Evolutionary conservation across 805 yeast species (phyloP).

Genomic region (Candida tallmaniae): DNA sequence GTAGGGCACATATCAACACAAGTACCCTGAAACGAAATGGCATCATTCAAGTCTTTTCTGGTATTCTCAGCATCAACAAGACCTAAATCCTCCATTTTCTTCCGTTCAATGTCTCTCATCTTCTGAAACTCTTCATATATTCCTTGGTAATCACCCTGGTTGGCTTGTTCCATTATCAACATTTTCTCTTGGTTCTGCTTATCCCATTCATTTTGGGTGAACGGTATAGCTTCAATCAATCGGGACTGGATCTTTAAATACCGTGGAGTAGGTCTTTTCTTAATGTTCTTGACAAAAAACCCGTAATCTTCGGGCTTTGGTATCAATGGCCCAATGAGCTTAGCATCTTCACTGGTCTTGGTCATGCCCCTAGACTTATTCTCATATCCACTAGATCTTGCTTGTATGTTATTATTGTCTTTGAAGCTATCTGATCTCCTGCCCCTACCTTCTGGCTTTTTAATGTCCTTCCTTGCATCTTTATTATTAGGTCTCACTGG

Average conservation of each 20-base stretch:
- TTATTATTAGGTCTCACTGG: too few relatives aligned
- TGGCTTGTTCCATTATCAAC: conserved; percentile 44
- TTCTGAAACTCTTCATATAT: conserved; percentile 71
- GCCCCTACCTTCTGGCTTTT: too few relatives aligned
- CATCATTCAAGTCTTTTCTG: conserved; percentile 80
- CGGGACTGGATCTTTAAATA: conserved; percentile 34
- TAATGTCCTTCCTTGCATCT: too few relatives aligned
- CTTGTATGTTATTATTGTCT: too few relatives aligned
- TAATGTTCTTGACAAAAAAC: conserved; percentile 14
- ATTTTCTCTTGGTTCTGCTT: conserved; percentile 61
- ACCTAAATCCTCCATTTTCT: conserved; percentile 72
- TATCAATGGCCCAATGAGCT: conserved; percentile 29
- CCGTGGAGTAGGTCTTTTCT: conserved; percentile 30
- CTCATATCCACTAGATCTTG: too few relatives aligned
- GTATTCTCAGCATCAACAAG: conserved; percentile 84
- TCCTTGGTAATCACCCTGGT: conserved; percentile 57
- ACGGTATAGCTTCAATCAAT: conserved; percentile 27
- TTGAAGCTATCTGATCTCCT: too few relatives aligned
- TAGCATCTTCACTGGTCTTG: too few relatives aligned
- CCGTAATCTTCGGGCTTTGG: conserved; percentile 28
- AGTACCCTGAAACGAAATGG: conserved; percentile 81
- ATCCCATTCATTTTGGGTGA: conserved; percentile 61
- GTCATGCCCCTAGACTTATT: too few relatives aligned
- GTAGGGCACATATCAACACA: conserved; percentile 94
- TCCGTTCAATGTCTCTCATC: conserved; percentile 71